Conservation (phyloP, 176 grass and related monocot genomes). For the Poa annua region DNA sequence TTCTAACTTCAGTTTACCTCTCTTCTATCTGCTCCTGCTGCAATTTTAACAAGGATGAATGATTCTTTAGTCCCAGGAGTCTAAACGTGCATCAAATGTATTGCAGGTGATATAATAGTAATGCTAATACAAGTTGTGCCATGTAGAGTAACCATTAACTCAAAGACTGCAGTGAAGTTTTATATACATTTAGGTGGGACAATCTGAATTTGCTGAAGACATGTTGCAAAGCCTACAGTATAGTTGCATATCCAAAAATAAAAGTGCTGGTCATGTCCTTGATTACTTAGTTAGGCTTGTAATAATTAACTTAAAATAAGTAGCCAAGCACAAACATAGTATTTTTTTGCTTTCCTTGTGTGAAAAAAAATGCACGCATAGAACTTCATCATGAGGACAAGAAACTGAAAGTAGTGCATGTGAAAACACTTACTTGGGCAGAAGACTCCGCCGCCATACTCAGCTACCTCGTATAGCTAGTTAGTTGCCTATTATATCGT, state of each 20-base stretch:
- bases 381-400: constrained; percentile 21
- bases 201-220: background rate
- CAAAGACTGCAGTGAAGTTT: background rate
- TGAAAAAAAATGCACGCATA: background rate
- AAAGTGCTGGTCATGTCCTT: background rate
- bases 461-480: constrained; percentile 65
- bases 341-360: background rate
- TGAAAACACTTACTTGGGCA: constrained; percentile 54
- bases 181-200: background rate
- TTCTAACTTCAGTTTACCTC: background rate
- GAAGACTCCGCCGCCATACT: constrained; percentile 55
- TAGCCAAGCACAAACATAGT: background rate
- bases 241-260: no score
- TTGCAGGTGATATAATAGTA: background rate
- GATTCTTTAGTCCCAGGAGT: background rate
- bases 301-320: background rate
- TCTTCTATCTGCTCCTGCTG: constrained; percentile 22
- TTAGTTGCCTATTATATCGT: constrained; percentile 57
- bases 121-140: background rate
- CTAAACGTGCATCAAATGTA: background rate
- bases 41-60: background rate
- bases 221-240: background rate
- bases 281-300: background rate
- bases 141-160: background rate
- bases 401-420: constrained; percentile 12